phyloP scores from a whole-genome alignment of 768 basidiomycete genomes.

The Epithele typhae region DNA sequence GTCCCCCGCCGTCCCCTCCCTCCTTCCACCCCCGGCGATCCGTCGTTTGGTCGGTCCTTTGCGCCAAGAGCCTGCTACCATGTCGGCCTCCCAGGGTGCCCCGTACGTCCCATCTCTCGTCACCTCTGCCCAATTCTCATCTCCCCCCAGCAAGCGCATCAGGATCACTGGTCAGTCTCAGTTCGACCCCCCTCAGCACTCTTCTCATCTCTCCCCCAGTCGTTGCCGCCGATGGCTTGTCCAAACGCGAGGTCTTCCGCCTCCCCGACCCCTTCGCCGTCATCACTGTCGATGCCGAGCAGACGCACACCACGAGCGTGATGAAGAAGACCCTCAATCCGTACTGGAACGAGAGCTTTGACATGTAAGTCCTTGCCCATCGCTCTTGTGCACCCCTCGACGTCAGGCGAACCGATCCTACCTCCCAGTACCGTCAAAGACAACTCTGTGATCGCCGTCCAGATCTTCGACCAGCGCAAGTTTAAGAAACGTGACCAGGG shows the following conservation, averaged over 20 bases:
- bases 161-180: constrained; percentile 62
- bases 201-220: constrained; percentile 43
- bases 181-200: background rate
- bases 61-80: constrained; percentile 8
- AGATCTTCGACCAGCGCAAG: constrained; percentile 99
- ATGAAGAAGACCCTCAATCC: constrained; percentile 95
- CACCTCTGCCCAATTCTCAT: background rate
- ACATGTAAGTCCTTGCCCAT: constrained; percentile 60
- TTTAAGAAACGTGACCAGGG: constrained; percentile 99
- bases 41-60: background rate
- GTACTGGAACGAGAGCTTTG: constrained; percentile 98
- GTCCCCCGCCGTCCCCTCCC: background rate
- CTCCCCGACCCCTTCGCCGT: constrained; percentile 98
- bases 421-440: constrained; percentile 83
- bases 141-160: constrained; percentile 56
- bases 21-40: background rate
- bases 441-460: constrained; percentile 95
- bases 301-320: constrained; percentile 94
- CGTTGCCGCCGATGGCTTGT: constrained; percentile 91
- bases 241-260: constrained; percentile 93
- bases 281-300: constrained; percentile 96
- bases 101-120: constrained; percentile 19
- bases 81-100: constrained; percentile 26
- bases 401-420: constrained; percentile 2
- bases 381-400: background rate